Percentiles rank a stretch among this genome's conserved stretches.
These are phyloP conservation scores for Mycena rosella DNA, from an alignment of 768 basidiomycete species.

Conservation along the genomic window DNA sequence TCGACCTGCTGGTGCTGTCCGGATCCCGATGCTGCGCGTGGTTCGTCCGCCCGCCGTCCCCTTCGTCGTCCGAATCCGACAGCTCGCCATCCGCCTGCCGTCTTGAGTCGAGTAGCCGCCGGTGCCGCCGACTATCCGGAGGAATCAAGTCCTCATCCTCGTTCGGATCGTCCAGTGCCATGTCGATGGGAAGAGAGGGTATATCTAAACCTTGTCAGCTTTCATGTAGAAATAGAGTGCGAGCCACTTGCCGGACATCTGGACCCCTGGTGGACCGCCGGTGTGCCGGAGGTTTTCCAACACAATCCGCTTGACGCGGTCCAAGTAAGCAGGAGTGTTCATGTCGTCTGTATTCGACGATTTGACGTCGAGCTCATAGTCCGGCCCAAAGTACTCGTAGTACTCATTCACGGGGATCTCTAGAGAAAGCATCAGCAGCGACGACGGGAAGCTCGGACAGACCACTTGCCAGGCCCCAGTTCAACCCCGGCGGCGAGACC, in stretches of 20 bases:
- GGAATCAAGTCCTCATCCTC: conserved; percentile 88
- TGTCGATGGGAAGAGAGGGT: conserved; percentile 87
- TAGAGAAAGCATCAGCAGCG: conserved; percentile 45
- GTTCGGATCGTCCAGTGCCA: conserved; percentile 82
- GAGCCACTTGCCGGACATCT: conserved; percentile 78
- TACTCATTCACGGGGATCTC: conserved; percentile 99
- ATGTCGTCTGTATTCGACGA: conserved; percentile 95
- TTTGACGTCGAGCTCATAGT: conserved; percentile 95
- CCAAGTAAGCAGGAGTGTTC: conserved; percentile 93
- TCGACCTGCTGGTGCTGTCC: conserved; percentile 59
- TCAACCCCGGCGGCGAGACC: conserved; percentile 98
- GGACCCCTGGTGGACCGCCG: conserved; percentile 92
- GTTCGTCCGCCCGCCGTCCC: conserved; percentile 85
- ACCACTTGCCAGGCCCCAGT: conserved; percentile 78
- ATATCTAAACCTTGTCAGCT: conserved; percentile 66
- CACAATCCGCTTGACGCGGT: conserved; percentile 92
- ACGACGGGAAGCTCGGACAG: neutral
- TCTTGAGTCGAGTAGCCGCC: conserved; percentile 82
- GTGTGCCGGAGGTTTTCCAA: conserved; percentile 90
- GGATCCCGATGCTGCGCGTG: conserved; percentile 69
- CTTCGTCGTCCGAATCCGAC: conserved; percentile 98
- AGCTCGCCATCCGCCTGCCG: conserved; percentile 90
- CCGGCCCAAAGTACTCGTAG: conserved; percentile 99
- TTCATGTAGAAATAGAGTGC: conserved; percentile 10
- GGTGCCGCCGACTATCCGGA: conserved; percentile 81